phyloP scores from a whole-genome alignment of 2,329 filamentous ascomycete species.

The Epichloe sylvatica region DNA sequence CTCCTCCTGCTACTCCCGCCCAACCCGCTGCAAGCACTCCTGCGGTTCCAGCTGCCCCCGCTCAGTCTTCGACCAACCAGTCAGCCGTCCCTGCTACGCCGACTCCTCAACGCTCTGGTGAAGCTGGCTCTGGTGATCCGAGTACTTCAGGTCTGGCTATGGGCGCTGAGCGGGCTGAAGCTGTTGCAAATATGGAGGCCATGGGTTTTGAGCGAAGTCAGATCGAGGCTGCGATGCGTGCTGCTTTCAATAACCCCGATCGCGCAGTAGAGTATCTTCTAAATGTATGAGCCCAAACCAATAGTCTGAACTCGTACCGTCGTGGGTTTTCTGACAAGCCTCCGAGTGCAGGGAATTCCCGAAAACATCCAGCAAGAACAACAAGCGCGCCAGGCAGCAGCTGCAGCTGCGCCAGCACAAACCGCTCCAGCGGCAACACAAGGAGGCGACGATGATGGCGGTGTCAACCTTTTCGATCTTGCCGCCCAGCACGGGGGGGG shows the following conservation, averaged over 20 bases:
- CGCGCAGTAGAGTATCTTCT: constrained; percentile 93
- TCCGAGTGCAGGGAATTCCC: constrained; percentile 61
- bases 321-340: neutral
- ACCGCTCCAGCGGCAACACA: constrained; percentile 17
- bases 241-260: constrained; percentile 93
- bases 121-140: constrained; percentile 26
- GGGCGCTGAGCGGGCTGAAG: constrained; percentile 67
- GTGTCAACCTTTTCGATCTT: constrained; percentile 83
- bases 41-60: constrained; percentile 32
- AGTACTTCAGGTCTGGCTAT: constrained; percentile 68
- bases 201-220: constrained; percentile 89
- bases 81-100: constrained; percentile 38
- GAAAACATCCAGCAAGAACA: constrained; percentile 66
- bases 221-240: constrained; percentile 88
- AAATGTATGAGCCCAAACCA: constrained; percentile 43
- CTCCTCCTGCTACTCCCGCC: constrained; percentile 44
- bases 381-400: constrained; percentile 31
- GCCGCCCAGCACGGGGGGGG: constrained; percentile 58
- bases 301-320: neutral
- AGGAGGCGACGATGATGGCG: constrained; percentile 46
- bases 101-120: constrained; percentile 34
- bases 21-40: constrained; percentile 46
- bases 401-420: constrained; percentile 25
- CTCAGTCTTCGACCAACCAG: constrained; percentile 30
- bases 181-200: constrained; percentile 83